Evolutionary conservation across 441 rosid genomes (phyloP).

Genomic region (Gossypium lobatum): DNA sequence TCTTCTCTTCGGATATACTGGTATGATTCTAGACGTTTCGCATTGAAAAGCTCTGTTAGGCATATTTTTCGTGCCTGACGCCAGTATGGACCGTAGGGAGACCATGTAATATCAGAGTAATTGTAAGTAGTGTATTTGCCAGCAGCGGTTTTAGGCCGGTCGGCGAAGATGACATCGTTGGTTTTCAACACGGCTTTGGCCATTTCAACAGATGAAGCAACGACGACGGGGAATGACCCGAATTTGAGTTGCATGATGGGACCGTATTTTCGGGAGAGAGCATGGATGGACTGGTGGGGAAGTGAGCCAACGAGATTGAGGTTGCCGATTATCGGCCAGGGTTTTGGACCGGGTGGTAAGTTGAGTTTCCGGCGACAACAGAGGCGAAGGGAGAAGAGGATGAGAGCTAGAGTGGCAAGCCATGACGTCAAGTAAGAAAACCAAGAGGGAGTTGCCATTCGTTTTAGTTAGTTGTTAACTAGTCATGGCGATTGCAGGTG

Average conservation of each 20-base stretch:
- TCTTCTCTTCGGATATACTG: slow-evolving; percentile 42
- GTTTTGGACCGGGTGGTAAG: slow-evolving; percentile 33
- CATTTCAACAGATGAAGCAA: slow-evolving; percentile 32
- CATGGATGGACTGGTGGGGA: slow-evolving; percentile 35
- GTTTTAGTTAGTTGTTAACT: too few species aligned
- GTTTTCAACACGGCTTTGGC: slow-evolving; percentile 32
- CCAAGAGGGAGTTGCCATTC: slow-evolving; percentile 34
- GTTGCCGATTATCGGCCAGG: slow-evolving; percentile 41
- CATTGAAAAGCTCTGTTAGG: slow-evolving; percentile 31
- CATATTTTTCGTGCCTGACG: slow-evolving; percentile 37
- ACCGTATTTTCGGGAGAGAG: slow-evolving; percentile 30
- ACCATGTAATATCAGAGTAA: slow-evolving; percentile 36
- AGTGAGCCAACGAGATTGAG: slow-evolving; percentile 31
- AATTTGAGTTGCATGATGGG: slow-evolving; percentile 30
- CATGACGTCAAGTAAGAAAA: slow-evolving; percentile 18
- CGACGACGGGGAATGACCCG: slow-evolving; percentile 32
- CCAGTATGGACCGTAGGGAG: slow-evolving; percentile 44
- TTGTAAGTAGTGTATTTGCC: slow-evolving; percentile 43
- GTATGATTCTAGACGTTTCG: slow-evolving; percentile 32
- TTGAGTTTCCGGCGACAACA: slow-evolving; percentile 29
- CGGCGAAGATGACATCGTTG: slow-evolving; percentile 27
- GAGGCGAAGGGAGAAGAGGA: slow-evolving; percentile 26
- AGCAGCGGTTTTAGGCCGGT: slow-evolving; percentile 30
- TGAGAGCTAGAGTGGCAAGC: slow-evolving; percentile 25
- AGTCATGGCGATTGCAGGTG: not conserved